Evolutionary conservation across 1,284 basidiomycete genomes (phyloP).

Genomic region (Austroboletus novae-zelandiae): DNA sequence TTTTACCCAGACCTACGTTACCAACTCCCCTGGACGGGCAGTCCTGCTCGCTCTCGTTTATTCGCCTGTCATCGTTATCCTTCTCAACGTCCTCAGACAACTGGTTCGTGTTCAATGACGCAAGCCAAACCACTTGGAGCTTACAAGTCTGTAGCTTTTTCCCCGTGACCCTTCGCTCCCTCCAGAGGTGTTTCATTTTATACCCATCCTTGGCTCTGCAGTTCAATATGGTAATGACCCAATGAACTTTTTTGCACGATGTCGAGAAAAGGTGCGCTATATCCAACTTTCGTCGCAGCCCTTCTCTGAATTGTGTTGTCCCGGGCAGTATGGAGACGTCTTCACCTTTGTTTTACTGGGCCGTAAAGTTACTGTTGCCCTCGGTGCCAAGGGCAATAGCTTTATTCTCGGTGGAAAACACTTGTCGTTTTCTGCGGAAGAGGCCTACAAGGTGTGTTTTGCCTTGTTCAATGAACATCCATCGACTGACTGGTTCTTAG

Average conservation of each 20-base stretch:
- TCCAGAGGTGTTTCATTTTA: constrained; percentile 76
- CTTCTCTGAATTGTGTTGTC: background rate
- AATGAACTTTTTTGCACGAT: constrained; percentile 71
- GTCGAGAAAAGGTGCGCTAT: constrained; percentile 78
- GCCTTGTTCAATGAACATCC: constrained; percentile 68
- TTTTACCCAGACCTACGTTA: background rate
- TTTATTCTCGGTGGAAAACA: constrained; percentile 94
- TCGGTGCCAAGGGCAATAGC: constrained; percentile 93
- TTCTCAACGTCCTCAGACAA: background rate
- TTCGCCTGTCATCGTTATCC: background rate
- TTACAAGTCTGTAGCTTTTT: constrained; percentile 35
- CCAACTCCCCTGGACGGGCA: background rate
- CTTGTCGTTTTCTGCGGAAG: constrained; percentile 91
- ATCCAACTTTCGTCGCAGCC: constrained; percentile 8
- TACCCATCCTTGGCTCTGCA: constrained; percentile 78
- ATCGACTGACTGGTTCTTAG: constrained; percentile 39
- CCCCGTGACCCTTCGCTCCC: constrained; percentile 60
- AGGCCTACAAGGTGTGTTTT: constrained; percentile 82
- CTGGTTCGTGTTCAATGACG: background rate
- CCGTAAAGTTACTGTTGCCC: constrained; percentile 85
- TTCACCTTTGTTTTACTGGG: constrained; percentile 95
- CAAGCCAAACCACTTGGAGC: background rate
- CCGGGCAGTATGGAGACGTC: constrained; percentile 64
- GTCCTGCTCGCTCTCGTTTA: background rate
- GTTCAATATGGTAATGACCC: constrained; percentile 80